phyloP scores from a whole-genome alignment of 768 basidiomycete species.

The Tricholoma sp. region DNA sequence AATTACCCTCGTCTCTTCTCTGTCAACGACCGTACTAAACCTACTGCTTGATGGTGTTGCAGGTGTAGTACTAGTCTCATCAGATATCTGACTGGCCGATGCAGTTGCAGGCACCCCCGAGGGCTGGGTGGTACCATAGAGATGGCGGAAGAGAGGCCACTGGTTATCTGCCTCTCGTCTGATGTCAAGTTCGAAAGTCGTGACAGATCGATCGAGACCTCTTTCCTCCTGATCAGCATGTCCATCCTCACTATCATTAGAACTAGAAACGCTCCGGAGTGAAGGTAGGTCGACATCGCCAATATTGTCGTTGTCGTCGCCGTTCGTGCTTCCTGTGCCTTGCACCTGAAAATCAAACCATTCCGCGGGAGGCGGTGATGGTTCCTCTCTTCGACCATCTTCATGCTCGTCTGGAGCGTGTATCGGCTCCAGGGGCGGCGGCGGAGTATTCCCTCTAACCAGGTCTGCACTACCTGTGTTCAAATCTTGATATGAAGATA shows the following conservation, averaged over 20 bases:
- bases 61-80: not conserved
- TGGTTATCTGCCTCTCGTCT: not conserved
- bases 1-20: constrained; percentile 2
- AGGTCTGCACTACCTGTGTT: not conserved
- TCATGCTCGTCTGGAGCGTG: not conserved
- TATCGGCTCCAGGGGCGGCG: constrained; percentile 9
- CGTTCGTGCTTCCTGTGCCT: not conserved
- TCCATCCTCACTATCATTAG: constrained; percentile 25
- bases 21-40: constrained; percentile 11
- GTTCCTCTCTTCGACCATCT: not conserved
- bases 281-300: constrained; percentile 31
- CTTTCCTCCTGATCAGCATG: constrained; percentile 15
- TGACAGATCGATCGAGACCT: not conserved
- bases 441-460: not conserved
- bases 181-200: not conserved
- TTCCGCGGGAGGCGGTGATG: constrained; percentile 4
- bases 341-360: not conserved
- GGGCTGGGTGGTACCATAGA: not conserved
- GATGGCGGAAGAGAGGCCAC: not conserved
- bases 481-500: constrained; percentile 15
- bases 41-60: constrained; percentile 4
- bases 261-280: constrained; percentile 30
- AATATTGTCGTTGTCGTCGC: constrained; percentile 9
- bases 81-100: not conserved
- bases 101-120: not conserved